Conservation (phyloP, 495 filamentous ascomycete species). For the Trichoderma gamsii region DNA sequence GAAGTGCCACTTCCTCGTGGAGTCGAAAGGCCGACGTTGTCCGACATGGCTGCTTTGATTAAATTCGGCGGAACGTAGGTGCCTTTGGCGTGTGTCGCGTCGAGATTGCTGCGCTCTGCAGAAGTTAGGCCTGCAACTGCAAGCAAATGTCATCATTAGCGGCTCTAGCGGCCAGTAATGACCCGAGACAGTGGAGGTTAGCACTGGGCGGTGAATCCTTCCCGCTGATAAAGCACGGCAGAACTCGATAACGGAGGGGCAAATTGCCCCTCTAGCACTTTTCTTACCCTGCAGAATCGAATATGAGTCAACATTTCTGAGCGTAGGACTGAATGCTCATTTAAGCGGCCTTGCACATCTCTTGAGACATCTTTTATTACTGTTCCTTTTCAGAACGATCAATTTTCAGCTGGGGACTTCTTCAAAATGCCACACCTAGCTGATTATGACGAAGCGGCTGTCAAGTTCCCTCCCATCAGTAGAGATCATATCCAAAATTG, state of each 20-base stretch:
- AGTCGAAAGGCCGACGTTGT: slow-evolving; percentile 94
- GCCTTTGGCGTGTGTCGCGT: slow-evolving; percentile 4
- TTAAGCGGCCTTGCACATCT: background rate
- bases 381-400: background rate
- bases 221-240: slow-evolving; percentile 5
- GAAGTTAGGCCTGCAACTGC: background rate
- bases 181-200: background rate
- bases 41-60: slow-evolving; percentile 59
- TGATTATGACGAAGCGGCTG: slow-evolving; percentile 18
- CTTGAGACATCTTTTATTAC: background rate
- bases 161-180: background rate
- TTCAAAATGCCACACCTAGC: slow-evolving; percentile 14
- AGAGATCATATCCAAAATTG: slow-evolving; percentile 86
- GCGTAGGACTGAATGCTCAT: background rate
- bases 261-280: background rate
- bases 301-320: slow-evolving; percentile 8
- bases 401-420: background rate
- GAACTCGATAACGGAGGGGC: slow-evolving; percentile 12
- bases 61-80: too few relatives aligned
- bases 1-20: slow-evolving; percentile 93
- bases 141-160: background rate
- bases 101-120: background rate
- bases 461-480: slow-evolving; percentile 76
- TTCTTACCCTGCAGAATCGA: background rate
- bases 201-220: slow-evolving; percentile 4